Percentiles rank a stretch among this genome's conserved stretches.
phyloP scores from a whole-genome alignment of 192 early-diverging fungal species.

The Dispira simplex region DNA sequence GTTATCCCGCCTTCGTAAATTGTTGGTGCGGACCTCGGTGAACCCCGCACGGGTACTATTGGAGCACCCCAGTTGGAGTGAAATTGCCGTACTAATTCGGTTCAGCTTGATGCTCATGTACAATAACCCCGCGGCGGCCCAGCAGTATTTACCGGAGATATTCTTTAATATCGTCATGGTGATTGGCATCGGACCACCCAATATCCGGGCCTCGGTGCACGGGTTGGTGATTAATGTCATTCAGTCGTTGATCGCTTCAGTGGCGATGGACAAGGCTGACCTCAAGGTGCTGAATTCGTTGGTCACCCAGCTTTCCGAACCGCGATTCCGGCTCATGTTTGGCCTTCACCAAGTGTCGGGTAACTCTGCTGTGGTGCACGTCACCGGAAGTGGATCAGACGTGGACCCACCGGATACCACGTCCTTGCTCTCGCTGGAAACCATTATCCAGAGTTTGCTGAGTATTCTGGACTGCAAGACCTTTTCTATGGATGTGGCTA shows the following conservation, averaged over 20 bases:
- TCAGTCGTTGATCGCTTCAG: constrained; percentile 58
- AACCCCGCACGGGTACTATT: constrained; percentile 53
- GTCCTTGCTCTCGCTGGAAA: constrained; percentile 23
- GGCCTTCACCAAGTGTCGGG: constrained; percentile 49
- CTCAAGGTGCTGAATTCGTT: constrained; percentile 37
- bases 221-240: constrained; percentile 89
- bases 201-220: constrained; percentile 79
- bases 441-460: constrained; percentile 37
- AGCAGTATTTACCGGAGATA: constrained; percentile 70
- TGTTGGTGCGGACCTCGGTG: constrained; percentile 64
- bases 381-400: constrained; percentile 14
- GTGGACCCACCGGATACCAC: neutral
- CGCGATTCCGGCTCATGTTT: constrained; percentile 66
- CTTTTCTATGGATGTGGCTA: constrained; percentile 44
- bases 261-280: constrained; percentile 36
- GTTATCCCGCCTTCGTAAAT: constrained; percentile 62
- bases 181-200: constrained; percentile 67
- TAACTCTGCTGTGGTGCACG: constrained; percentile 48
- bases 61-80: constrained; percentile 77
- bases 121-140: constrained; percentile 57
- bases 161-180: constrained; percentile 74
- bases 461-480: constrained; percentile 30
- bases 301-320: constrained; percentile 65
- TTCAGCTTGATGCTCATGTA: constrained; percentile 85
- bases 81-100: constrained; percentile 79